These are phyloP conservation scores for Euclidium syriacum DNA, from an alignment of 345 rosid genomes.

Conservation along the genomic window DNA sequence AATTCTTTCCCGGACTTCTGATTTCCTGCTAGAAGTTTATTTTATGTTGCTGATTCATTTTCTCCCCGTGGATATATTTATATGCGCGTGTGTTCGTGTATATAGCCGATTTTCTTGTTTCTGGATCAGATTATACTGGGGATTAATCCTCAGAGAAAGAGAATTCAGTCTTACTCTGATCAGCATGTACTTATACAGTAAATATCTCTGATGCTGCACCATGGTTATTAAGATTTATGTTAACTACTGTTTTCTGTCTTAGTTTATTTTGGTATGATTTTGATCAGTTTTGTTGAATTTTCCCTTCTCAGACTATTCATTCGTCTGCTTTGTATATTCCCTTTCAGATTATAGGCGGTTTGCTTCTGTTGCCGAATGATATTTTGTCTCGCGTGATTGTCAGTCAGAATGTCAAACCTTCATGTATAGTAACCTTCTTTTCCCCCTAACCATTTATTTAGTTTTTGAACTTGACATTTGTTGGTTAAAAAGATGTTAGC, in stretches of 20 bases:
- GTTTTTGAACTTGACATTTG: neutral
- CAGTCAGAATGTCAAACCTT: slow-evolving; percentile 75
- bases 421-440: slow-evolving; percentile 47
- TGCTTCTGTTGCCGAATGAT: slow-evolving; percentile 50
- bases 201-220: neutral
- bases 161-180: neutral
- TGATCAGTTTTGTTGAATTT: neutral
- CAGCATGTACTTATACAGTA: neutral
- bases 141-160: neutral
- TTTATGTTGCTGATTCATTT: slow-evolving; percentile 2
- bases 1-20: neutral
- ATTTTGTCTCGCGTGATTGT: slow-evolving; percentile 47
- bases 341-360: slow-evolving; percentile 36
- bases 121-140: neutral
- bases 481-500: neutral
- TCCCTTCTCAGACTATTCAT: slow-evolving; percentile 39
- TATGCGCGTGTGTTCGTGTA: neutral
- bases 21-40: neutral
- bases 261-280: neutral
- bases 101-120: neutral
- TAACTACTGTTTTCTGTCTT: neutral
- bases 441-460: neutral
- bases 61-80: neutral
- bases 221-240: neutral
- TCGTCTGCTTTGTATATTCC: slow-evolving; percentile 27